Percentiles rank a stretch among this genome's conserved stretches.
Conservation (phyloP, 2,329 filamentous ascomycete species). For the Magnaporthiopsis poae region DNA sequence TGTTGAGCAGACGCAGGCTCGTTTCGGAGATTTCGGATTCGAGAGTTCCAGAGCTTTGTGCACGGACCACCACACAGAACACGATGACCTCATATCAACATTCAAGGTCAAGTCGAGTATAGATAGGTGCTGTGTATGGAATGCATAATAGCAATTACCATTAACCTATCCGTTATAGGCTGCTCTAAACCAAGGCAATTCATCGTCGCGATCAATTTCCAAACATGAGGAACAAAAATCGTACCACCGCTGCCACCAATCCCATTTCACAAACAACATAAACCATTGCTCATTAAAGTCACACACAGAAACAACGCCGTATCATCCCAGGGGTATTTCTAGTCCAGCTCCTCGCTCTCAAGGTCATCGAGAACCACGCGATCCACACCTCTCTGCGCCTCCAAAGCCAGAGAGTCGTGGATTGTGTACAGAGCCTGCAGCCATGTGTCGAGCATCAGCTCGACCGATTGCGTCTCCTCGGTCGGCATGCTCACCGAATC, state of each 20-base stretch:
- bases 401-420: conserved; percentile 29
- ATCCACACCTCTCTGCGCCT: not conserved
- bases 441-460: conserved; percentile 42
- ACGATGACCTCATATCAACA: not conserved
- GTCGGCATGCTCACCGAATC: conserved; percentile 16
- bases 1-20: too few relatives aligned
- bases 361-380: not conserved
- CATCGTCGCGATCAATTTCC: too few relatives aligned
- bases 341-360: conserved; percentile 7
- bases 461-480: conserved; percentile 23
- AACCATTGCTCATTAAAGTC: not conserved
- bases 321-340: not conserved
- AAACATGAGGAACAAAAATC: not conserved
- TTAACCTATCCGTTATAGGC: too few relatives aligned
- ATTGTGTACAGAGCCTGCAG: conserved; percentile 37
- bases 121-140: too few relatives aligned
- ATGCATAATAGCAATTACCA: too few relatives aligned
- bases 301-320: not conserved
- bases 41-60: not conserved
- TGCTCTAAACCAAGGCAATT: too few relatives aligned
- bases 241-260: not conserved
- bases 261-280: not conserved
- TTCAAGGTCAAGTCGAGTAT: too few relatives aligned
- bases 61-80: not conserved
- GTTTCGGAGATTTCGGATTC: not conserved